phyloP scores from a whole-genome alignment of 306 rosid genomes.

The Biancaea sappan region DNA sequence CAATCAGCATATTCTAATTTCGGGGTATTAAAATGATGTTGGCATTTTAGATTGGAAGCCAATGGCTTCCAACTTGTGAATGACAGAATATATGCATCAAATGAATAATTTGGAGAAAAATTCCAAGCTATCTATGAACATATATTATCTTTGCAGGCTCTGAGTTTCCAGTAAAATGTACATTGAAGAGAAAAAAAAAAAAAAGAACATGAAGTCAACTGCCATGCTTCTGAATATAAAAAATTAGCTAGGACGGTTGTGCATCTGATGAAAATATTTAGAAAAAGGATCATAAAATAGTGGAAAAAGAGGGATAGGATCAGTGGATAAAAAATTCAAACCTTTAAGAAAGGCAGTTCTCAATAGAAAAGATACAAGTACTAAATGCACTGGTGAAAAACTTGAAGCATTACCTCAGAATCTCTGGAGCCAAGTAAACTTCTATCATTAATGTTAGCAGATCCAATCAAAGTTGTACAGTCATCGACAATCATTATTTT shows the following conservation, averaged over 20 bases:
- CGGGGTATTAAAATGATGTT: conserved; percentile 27
- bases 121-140: neutral
- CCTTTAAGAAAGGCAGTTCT: neutral
- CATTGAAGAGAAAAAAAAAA: neutral
- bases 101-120: conserved; percentile 20
- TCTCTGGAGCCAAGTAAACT: conserved; percentile 97
- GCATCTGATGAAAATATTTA: neutral
- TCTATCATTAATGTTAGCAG: conserved; percentile 97
- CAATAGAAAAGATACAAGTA: neutral
- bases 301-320: neutral
- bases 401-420: conserved; percentile 73
- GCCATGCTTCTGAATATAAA: conserved; percentile 5
- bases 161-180: conserved; percentile 13
- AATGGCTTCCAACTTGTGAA: neutral
- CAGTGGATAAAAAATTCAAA: conserved; percentile 6
- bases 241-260: neutral
- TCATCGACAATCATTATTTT: conserved; percentile 95
- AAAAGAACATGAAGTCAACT: conserved; percentile 12
- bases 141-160: conserved; percentile 6
- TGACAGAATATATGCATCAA: conserved; percentile 18
- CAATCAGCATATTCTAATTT: conserved; percentile 12
- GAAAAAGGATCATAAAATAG: conserved; percentile 8
- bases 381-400: neutral
- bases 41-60: neutral
- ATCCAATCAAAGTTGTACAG: conserved; percentile 77